These are phyloP conservation scores for Penicillium turbatum DNA, from an alignment of 495 filamentous ascomycete species.

Conservation along the genomic window DNA sequence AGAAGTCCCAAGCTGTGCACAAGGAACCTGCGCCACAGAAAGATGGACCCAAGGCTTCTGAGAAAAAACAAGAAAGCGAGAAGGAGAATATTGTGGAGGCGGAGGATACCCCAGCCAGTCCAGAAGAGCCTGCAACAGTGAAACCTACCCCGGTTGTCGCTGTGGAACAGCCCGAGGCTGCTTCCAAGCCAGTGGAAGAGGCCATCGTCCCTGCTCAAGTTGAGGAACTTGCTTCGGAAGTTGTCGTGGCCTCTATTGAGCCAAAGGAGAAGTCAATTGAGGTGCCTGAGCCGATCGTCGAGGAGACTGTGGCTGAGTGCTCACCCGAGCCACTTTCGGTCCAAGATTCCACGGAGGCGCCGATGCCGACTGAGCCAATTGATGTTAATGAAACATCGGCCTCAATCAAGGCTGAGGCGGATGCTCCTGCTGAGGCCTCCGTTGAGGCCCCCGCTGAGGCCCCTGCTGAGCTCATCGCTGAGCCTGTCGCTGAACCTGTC, in stretches of 20 bases:
- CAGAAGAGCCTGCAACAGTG: slow-evolving; percentile 10
- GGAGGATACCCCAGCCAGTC: slow-evolving; percentile 2
- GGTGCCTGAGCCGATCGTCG: slow-evolving; percentile 4
- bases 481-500: slow-evolving; percentile 2
- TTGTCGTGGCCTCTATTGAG: slow-evolving; percentile 1
- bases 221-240: slow-evolving; percentile 1
- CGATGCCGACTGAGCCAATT: neutral
- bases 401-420: neutral
- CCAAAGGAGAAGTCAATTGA: slow-evolving; percentile 4
- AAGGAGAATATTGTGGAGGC: slow-evolving; percentile 24
- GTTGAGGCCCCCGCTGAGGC: too few relatives aligned
- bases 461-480: neutral
- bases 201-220: neutral
- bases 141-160: slow-evolving; percentile 1
- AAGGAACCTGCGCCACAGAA: slow-evolving; percentile 9
- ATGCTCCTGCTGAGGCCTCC: neutral
- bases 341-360: neutral
- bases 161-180: slow-evolving; percentile 8
- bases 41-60: slow-evolving; percentile 8
- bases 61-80: slow-evolving; percentile 16
- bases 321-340: neutral
- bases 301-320: slow-evolving; percentile 5
- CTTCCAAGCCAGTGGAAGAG: neutral
- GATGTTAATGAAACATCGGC: neutral
- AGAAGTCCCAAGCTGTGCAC: slow-evolving; percentile 18